Conservation (phyloP, 371 early-diverging fungal species). For the Rhizopus microsporus region DNA sequence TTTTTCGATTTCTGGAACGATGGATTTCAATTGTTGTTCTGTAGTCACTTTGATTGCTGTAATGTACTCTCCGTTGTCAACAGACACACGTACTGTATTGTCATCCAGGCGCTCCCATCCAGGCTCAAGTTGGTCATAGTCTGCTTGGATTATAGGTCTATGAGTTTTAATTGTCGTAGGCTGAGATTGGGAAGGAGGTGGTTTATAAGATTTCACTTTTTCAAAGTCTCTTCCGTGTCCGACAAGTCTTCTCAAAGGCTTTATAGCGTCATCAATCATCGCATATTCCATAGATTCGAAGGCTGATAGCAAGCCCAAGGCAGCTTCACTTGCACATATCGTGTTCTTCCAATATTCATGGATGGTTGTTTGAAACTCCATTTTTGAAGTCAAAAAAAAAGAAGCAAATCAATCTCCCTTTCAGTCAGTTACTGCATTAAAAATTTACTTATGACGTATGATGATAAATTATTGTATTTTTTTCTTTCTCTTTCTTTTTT, state of each 20-base stretch:
- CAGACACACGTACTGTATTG: slow-evolving; percentile 10
- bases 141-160: background rate
- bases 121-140: slow-evolving; percentile 13
- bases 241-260: slow-evolving; percentile 26
- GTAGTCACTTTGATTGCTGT: slow-evolving; percentile 31
- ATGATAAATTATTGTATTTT: too few species aligned
- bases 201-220: slow-evolving; percentile 8
- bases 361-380: background rate
- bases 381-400: slow-evolving; percentile 3
- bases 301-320: slow-evolving; percentile 19
- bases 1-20: slow-evolving; percentile 14
- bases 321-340: slow-evolving; percentile 21
- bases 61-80: slow-evolving; percentile 3
- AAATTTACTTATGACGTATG: background rate
- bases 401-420: background rate
- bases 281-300: slow-evolving; percentile 23
- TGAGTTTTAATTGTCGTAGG: background rate
- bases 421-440: background rate
- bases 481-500: slow-evolving; percentile 1
- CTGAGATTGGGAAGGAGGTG: background rate
- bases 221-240: slow-evolving; percentile 20
- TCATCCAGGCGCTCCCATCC: slow-evolving; percentile 29
- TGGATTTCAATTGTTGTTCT: slow-evolving; percentile 23
- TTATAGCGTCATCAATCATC: slow-evolving; percentile 14
- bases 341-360: slow-evolving; percentile 28